A percentile compares a stretch with the other conserved stretches of the same genome.
phyloP scores from a whole-genome alignment of 1,284 basidiomycete species.

The Ceratobasidium sp. region DNA sequence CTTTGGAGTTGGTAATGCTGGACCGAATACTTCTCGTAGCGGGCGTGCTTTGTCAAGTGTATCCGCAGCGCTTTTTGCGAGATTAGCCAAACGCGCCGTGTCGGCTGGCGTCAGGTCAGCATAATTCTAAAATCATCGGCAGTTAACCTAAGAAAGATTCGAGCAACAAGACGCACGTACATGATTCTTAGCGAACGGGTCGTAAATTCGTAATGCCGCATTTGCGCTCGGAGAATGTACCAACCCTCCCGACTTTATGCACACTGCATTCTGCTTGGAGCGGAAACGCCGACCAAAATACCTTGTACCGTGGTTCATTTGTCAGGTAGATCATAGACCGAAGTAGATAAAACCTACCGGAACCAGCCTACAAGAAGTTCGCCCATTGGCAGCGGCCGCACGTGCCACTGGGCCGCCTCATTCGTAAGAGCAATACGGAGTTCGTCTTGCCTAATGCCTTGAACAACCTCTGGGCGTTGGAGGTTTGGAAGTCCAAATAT shows the following conservation, averaged over 20 bases:
- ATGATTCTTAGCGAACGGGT: conserved; percentile 33
- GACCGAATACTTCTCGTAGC: conserved; percentile 29
- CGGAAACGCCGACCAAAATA: conserved; percentile 42
- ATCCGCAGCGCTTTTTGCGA: conserved; percentile 34
- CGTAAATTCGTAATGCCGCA: conserved; percentile 15
- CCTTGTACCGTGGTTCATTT: background rate
- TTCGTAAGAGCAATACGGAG: conserved; percentile 9
- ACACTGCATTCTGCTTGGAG: conserved; percentile 31
- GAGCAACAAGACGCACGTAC: conserved; percentile 12
- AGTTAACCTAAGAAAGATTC: background rate
- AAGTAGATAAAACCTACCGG: conserved; percentile 4
- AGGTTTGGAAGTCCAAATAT: conserved; percentile 40
- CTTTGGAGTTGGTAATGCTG: conserved; percentile 17
- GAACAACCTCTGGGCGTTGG: conserved; percentile 34
- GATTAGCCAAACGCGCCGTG: conserved; percentile 31
- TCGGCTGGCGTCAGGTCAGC: conserved; percentile 21
- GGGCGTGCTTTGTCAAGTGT: conserved; percentile 39
- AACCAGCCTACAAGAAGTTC: conserved; percentile 40
- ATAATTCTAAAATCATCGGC: conserved; percentile 9
- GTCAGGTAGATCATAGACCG: background rate
- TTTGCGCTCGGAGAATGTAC: conserved; percentile 11
- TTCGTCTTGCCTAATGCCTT: conserved; percentile 31
- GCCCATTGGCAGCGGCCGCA: conserved; percentile 27
- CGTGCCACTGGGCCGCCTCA: conserved; percentile 27
- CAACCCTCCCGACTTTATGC: conserved; percentile 27